Percentiles rank a stretch among this genome's conserved stretches.
phyloP scores from a whole-genome alignment of 2,329 filamentous ascomycete genomes.

The Diaporthe ampelina region DNA sequence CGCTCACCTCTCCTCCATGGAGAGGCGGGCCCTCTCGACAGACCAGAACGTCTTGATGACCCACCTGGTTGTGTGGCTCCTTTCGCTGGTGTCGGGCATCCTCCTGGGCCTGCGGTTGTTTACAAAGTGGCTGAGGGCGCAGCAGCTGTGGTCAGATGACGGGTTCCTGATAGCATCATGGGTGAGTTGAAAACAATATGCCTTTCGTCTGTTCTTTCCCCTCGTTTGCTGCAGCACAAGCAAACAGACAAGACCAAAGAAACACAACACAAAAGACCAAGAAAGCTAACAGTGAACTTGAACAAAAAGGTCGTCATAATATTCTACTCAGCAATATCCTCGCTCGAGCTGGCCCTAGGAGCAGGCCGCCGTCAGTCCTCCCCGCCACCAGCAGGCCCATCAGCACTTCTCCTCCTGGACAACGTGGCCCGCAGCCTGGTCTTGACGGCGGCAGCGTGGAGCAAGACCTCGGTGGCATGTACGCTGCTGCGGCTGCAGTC shows the following conservation, averaged over 20 bases:
- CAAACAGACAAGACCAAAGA: too few species aligned
- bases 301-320: slow-evolving; percentile 24
- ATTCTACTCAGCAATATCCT: slow-evolving; percentile 33
- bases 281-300: neutral
- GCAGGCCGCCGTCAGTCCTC: neutral
- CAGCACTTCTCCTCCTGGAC: slow-evolving; percentile 32
- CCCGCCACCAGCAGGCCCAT: neutral
- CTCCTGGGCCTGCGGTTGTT: slow-evolving; percentile 31
- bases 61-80: slow-evolving; percentile 36
- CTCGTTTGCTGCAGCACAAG: neutral
- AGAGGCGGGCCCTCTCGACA: slow-evolving; percentile 11
- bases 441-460: slow-evolving; percentile 30
- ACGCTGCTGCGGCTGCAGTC: slow-evolving; percentile 26
- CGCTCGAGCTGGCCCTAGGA: slow-evolving; percentile 36
- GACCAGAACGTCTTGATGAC: slow-evolving; percentile 33
- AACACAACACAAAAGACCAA: too few species aligned
- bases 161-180: slow-evolving; percentile 33
- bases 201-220: neutral
- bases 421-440: slow-evolving; percentile 33
- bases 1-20: neutral
- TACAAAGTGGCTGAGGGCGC: slow-evolving; percentile 30
- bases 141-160: slow-evolving; percentile 27
- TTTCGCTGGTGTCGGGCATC: slow-evolving; percentile 19
- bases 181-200: slow-evolving; percentile 14
- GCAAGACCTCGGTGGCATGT: slow-evolving; percentile 31